A percentile compares a stretch with the other conserved stretches of the same genome.
Evolutionary conservation across 441 rosid genomes (phyloP).

Genomic region (Daphne laureola): DNA sequence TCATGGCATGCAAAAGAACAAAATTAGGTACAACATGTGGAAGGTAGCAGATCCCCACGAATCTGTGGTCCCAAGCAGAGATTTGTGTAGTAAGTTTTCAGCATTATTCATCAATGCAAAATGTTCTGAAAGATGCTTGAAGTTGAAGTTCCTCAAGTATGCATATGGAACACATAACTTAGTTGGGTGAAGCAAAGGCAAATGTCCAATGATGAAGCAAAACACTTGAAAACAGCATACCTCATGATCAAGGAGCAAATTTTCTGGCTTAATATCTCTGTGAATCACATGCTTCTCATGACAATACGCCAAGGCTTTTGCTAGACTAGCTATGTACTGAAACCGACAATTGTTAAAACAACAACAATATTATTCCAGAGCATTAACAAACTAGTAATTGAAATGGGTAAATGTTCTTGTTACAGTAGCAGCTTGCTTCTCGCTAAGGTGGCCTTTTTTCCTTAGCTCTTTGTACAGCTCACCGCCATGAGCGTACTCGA

Average conservation of each 20-base stretch:
- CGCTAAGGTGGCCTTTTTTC: slow-evolving; percentile 49
- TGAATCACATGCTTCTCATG: slow-evolving; percentile 90
- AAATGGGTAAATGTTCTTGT: neutral
- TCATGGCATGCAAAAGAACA: too few relatives aligned
- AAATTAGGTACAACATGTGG: too few relatives aligned
- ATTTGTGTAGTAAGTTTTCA: too few relatives aligned
- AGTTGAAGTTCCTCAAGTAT: too few relatives aligned
- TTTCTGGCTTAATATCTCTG: slow-evolving; percentile 94
- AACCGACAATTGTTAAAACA: slow-evolving; percentile 13
- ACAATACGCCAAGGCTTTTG: slow-evolving; percentile 80
- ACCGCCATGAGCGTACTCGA: slow-evolving; percentile 86
- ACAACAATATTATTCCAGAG: neutral
- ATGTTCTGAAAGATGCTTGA: too few relatives aligned
- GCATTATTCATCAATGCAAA: too few relatives aligned
- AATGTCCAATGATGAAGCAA: neutral
- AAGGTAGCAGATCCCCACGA: too few relatives aligned
- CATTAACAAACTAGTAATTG: neutral
- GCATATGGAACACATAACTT: too few relatives aligned
- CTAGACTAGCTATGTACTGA: slow-evolving; percentile 84
- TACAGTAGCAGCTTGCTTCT: slow-evolving; percentile 77
- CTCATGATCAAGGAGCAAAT: slow-evolving; percentile 91
- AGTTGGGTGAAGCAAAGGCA: too few relatives aligned
- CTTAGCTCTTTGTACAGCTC: slow-evolving; percentile 71
- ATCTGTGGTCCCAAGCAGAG: too few relatives aligned
- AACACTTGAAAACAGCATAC: slow-evolving; percentile 21